Evolutionary conservation across 495 filamentous ascomycete genomes (phyloP), one percentile per base, ranked within the genome.

Genomic region (Sphaerosporella brunnea): DNA sequence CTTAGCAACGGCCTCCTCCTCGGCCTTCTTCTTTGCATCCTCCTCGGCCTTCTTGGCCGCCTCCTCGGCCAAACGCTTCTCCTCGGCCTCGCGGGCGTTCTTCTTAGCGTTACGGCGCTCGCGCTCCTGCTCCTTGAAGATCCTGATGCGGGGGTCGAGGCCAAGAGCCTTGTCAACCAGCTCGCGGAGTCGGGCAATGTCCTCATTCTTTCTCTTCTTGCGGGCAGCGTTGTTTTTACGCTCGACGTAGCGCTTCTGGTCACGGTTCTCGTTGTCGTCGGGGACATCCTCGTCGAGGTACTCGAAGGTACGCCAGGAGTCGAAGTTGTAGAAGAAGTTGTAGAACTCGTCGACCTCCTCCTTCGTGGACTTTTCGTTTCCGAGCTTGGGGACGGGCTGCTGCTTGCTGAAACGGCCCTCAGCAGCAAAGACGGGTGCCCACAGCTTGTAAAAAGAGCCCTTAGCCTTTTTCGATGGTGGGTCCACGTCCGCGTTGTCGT

Each of bases 321-420:
- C 92, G 58, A 97, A 90, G 70, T 86, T 86, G 73, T 94, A 97
- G 80, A 83, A 97, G 73, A 95, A 97, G 72, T 96, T 93, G 73
- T 97, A 97, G 70, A 97, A 97, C 47, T 68, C 66, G 60, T 95
- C 83, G 21, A 97, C 88, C 1, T 88, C 79, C 60, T 92, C 81
- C 63, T 84, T 79, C 58, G 77, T 75, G 57, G 76, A 79, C 53
- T 90, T 81, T 36, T 92, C 86, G 63, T 88, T 74, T 45, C 90
- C 80, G 28, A 96, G 74, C 50, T 68, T 63, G 2, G 90, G 92
- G 9, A 94, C 92, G 20, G 86, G 86, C 59, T 92, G 80, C 43
- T 61, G 72, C 63, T 84, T 85, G 65, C 81, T 88, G 78, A 97
- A 97, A 52, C 90, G 84, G 11, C 68, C 80, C 69, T 97, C 90